Conservation (phyloP, 306 rosid genomes). For the Vigna reflexopilosa region DNA sequence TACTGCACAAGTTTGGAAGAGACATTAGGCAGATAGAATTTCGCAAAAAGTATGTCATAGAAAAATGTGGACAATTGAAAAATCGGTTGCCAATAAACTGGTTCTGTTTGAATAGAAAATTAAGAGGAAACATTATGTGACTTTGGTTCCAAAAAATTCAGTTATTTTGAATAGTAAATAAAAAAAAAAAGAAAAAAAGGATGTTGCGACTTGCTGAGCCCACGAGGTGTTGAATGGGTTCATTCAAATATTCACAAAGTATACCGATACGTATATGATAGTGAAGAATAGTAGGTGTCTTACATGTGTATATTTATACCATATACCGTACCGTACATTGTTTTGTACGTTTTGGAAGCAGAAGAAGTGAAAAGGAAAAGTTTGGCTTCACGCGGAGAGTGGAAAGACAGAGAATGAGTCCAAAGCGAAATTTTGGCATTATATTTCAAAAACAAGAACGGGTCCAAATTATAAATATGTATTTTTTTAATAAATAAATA, state of each 20-base stretch:
- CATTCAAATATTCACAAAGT: constrained; percentile 33
- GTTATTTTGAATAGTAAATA: constrained; percentile 33
- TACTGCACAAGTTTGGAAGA: constrained; percentile 30
- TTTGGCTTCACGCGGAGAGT: not conserved
- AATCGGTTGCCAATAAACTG: not conserved
- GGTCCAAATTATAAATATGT: not conserved
- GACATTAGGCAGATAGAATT: constrained; percentile 31
- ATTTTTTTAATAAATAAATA: not conserved
- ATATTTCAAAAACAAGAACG: not conserved
- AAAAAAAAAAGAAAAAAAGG: not conserved
- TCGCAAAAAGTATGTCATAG: constrained; percentile 17
- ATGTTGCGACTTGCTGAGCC: constrained; percentile 19
- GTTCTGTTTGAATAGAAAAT: constrained; percentile 45
- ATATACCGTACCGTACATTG: not conserved
- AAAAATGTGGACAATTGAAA: constrained; percentile 40
- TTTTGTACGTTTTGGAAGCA: constrained; percentile 18
- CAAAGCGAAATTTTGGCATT: not conserved
- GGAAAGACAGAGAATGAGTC: constrained; percentile 2
- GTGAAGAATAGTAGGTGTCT: not conserved
- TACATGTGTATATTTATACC: not conserved
- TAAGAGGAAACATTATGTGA: not conserved
- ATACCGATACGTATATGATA: not conserved
- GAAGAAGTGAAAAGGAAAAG: not conserved
- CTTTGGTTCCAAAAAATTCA: constrained; percentile 32
- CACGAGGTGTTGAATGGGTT: constrained; percentile 49